phyloP scores from a whole-genome alignment of 1,284 basidiomycete species.

The Termitomyces sp. region DNA sequence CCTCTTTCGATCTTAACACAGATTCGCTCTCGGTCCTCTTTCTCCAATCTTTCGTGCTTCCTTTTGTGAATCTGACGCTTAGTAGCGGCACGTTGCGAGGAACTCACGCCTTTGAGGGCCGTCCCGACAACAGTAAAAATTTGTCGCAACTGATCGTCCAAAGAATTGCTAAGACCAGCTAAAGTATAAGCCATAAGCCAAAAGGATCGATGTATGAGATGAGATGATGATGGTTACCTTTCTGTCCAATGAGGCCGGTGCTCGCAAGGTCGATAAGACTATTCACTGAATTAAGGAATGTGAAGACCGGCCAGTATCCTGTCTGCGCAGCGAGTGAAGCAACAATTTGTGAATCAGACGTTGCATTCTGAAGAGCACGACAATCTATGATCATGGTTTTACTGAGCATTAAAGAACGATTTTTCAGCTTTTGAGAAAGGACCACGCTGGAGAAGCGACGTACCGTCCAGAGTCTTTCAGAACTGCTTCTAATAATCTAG shows the following conservation, averaged over 20 bases:
- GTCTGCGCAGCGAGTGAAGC: constrained; percentile 73
- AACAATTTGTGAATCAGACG: constrained; percentile 71
- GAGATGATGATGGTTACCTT: constrained; percentile 46
- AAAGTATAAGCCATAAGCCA: constrained; percentile 7
- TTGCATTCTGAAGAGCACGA: constrained; percentile 65
- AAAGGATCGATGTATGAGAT: neutral
- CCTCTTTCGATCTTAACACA: constrained; percentile 49
- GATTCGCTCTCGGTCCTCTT: constrained; percentile 33
- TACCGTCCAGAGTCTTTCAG: constrained; percentile 60
- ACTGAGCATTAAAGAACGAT: constrained; percentile 33
- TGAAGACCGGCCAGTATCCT: constrained; percentile 89
- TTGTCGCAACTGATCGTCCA: constrained; percentile 83
- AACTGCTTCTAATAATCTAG: constrained; percentile 60
- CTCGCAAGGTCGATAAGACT: constrained; percentile 90
- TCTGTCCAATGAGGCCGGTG: constrained; percentile 91
- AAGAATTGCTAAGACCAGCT: constrained; percentile 83
- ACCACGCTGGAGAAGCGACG: constrained; percentile 16
- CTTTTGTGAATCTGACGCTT: constrained; percentile 35
- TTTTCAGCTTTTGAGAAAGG: neutral
- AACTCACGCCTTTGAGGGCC: constrained; percentile 66
- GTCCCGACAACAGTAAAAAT: constrained; percentile 78
- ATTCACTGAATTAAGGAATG: constrained; percentile 82
- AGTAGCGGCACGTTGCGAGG: constrained; percentile 43
- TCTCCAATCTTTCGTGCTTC: constrained; percentile 27
- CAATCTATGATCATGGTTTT: constrained; percentile 80